Evolutionary conservation across 768 basidiomycete genomes (phyloP).

Genomic region (Termitomyces sp.): DNA sequence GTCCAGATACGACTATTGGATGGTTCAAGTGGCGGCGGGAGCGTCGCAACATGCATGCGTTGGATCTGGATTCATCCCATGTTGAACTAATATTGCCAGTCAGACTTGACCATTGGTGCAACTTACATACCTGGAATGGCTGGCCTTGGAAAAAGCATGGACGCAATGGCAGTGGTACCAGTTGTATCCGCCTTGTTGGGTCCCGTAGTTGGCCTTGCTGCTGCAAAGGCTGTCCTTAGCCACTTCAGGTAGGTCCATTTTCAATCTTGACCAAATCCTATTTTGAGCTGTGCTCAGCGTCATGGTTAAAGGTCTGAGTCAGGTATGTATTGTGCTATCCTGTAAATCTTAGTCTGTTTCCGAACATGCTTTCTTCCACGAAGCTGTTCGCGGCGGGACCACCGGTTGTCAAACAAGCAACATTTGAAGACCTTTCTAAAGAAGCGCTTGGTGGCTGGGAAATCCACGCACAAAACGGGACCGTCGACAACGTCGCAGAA

Average conservation of each 20-base stretch:
- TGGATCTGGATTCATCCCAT: background rate
- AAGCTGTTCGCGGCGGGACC: conserved; percentile 13
- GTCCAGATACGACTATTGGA: conserved; percentile 32
- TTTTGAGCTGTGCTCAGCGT: conserved; percentile 20
- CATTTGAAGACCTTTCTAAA: conserved; percentile 15
- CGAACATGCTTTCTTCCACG: background rate
- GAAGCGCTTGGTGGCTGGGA: conserved; percentile 13
- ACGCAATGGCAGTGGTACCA: conserved; percentile 32
- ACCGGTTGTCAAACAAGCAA: conserved; percentile 14
- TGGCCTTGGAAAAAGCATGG: conserved; percentile 31
- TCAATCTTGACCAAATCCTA: background rate
- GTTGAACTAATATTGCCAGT: background rate
- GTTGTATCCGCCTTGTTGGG: conserved; percentile 33
- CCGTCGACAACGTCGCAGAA: conserved; percentile 17
- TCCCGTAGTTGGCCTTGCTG: conserved; percentile 36
- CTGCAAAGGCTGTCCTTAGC: conserved; percentile 32
- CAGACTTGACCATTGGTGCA: conserved; percentile 30
- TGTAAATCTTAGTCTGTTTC: background rate
- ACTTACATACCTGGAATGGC: conserved; percentile 33
- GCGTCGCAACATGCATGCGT: conserved; percentile 31
- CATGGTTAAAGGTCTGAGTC: conserved; percentile 36
- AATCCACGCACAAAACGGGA: conserved; percentile 5
- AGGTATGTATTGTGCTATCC: conserved; percentile 7
- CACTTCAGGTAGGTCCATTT: conserved; percentile 28
- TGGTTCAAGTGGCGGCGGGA: conserved; percentile 38